Conservation (phyloP, 805 yeast genomes). For the Myxozyma melibiosi region DNA sequence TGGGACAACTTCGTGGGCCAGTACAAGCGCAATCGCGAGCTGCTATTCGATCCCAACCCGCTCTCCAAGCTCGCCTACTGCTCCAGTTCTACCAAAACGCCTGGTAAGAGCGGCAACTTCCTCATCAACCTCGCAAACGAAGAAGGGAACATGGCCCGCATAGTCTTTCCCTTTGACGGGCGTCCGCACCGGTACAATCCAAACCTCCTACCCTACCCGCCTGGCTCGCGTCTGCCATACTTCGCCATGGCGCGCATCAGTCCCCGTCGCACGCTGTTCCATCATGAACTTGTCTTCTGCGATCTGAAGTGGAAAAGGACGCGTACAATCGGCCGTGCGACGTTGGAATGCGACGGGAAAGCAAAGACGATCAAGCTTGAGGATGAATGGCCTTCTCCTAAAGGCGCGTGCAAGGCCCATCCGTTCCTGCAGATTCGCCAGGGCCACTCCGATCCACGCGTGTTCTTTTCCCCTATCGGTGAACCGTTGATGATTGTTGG, state of each 20-base stretch:
- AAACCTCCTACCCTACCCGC: conserved; percentile 23
- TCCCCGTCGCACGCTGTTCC: background rate
- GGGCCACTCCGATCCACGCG: conserved; percentile 27
- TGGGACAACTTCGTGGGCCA: conserved; percentile 3
- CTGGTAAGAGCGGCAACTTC: background rate
- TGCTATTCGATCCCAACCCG: background rate
- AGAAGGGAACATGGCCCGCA: conserved; percentile 13
- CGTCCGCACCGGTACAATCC: conserved; percentile 13
- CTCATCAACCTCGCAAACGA: background rate
- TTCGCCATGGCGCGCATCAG: conserved; percentile 14
- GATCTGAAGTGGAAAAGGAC: conserved; percentile 20
- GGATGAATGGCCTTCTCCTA: conserved; percentile 10
- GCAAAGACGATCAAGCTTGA: background rate
- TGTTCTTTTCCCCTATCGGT: conserved; percentile 25
- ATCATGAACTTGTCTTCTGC: conserved; percentile 26
- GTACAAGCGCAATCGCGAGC: background rate
- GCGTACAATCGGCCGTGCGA: conserved; percentile 9
- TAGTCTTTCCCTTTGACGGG: background rate
- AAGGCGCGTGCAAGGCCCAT: conserved; percentile 2
- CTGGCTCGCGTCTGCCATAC: conserved; percentile 8
- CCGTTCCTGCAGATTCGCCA: conserved; percentile 5
- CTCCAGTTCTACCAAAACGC: background rate
- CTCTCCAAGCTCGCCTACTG: conserved; percentile 11
- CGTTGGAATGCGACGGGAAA: conserved; percentile 6
- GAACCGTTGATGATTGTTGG: conserved; percentile 33